phyloP scores from a whole-genome alignment of 352 stramenopile genomes.

The Pythium aristosporum region DNA sequence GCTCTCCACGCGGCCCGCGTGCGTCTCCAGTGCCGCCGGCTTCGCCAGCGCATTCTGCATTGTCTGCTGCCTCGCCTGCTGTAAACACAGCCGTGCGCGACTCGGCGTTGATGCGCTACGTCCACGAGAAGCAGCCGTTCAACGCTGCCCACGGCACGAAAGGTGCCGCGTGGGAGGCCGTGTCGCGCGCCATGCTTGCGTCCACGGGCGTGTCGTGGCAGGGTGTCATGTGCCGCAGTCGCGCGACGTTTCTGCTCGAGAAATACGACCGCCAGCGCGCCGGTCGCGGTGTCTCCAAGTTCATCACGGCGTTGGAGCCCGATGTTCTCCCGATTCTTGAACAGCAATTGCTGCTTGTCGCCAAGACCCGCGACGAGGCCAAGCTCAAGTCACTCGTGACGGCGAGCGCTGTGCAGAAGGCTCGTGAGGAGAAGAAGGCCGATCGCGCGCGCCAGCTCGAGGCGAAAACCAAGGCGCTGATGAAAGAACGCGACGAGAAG shows the following conservation, averaged over 20 bases:
- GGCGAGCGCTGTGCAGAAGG: background rate
- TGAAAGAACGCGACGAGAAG: conserved; percentile 18
- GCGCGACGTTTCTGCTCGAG: conserved; percentile 10
- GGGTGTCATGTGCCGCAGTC: conserved; percentile 3
- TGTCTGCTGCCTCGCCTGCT: background rate
- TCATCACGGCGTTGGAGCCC: conserved; percentile 1
- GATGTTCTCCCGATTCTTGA: conserved; percentile 8
- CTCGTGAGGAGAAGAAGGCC: conserved; percentile 2
- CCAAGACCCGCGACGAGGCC: conserved; percentile 5
- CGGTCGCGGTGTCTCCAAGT: background rate
- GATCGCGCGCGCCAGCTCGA: conserved; percentile 2
- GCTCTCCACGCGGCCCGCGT: background rate
- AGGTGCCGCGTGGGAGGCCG: conserved; percentile 10
- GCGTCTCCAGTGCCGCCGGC: background rate
- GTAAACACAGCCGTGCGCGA: background rate
- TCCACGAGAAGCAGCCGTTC: conserved; percentile 10
- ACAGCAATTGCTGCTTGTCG: conserved; percentile 2
- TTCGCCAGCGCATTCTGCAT: background rate
- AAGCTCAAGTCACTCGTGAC: background rate
- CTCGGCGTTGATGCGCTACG: conserved; percentile 9
- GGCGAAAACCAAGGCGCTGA: background rate
- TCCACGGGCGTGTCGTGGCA: background rate
- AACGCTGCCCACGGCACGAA: conserved; percentile 14
- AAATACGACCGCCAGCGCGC: conserved; percentile 5
- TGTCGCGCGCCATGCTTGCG: background rate